These are phyloP conservation scores for Talaromyces sp. DNA, from an alignment of 2,329 filamentous ascomycete genomes.

Conservation along the genomic window DNA sequence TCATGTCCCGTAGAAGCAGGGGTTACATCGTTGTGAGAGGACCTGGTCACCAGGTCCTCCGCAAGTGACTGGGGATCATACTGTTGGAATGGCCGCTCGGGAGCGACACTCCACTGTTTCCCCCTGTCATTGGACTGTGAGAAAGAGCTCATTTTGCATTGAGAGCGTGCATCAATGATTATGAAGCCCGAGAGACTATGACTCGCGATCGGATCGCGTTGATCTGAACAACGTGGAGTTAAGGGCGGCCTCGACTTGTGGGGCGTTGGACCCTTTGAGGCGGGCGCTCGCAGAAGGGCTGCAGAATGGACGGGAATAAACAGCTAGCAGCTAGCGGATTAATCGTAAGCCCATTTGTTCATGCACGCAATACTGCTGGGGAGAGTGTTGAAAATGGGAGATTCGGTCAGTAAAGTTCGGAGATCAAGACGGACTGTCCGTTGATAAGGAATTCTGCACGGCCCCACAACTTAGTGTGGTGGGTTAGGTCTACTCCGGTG, in stretches of 20 bases:
- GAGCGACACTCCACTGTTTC: neutral
- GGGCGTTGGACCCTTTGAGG: neutral
- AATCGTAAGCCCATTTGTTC: neutral
- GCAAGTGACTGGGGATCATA: neutral
- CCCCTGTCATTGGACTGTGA: neutral
- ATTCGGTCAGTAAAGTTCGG: neutral
- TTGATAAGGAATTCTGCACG: neutral
- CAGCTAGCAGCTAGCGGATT: neutral
- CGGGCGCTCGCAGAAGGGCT: neutral
- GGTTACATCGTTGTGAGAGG: neutral
- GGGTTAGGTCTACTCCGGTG: too few relatives aligned
- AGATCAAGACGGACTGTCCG: conserved; percentile 1
- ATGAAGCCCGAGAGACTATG: neutral
- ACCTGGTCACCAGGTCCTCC: neutral
- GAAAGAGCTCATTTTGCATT: neutral
- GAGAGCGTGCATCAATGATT: neutral
- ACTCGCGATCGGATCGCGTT: neutral
- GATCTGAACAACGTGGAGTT: neutral
- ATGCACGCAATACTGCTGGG: neutral
- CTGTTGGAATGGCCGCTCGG: neutral
- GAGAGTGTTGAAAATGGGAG: neutral
- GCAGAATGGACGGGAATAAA: neutral
- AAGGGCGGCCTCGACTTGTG: neutral
- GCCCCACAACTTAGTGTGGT: neutral
- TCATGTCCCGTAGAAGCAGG: neutral